A percentile compares a stretch with the other conserved stretches of the same genome.
Conservation (phyloP, 805 yeast genomes). For the Candida xyloterini region DNA sequence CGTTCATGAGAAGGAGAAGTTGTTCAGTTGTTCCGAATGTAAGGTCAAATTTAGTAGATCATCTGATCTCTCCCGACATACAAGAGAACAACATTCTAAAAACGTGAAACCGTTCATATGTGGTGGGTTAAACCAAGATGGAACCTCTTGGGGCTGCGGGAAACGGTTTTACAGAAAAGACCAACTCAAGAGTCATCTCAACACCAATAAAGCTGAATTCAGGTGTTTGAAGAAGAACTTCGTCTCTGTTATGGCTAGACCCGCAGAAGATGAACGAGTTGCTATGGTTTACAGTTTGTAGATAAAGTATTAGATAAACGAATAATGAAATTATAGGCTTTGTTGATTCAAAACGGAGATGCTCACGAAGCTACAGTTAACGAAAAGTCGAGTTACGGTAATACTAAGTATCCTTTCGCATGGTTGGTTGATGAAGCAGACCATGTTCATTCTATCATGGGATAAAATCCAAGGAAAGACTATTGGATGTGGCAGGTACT, state of each 20-base stretch:
- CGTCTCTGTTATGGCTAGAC: conserved; percentile 1
- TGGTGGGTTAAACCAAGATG: conserved; percentile 22
- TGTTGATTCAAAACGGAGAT: too few relatives aligned
- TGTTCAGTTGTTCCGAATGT: conserved; percentile 24
- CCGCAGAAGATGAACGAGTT: not conserved
- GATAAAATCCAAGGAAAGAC: too few relatives aligned
- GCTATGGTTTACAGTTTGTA: not conserved
- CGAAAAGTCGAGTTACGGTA: too few relatives aligned
- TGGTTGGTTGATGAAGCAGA: too few relatives aligned
- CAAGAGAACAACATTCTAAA: conserved; percentile 24
- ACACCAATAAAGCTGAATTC: conserved; percentile 23
- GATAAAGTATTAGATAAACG: not conserved
- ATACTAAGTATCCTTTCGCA: too few relatives aligned
- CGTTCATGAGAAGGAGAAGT: conserved; percentile 26
- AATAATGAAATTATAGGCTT: not conserved
- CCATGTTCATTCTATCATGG: too few relatives aligned
- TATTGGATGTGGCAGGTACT: too few relatives aligned
- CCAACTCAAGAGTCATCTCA: conserved; percentile 25
- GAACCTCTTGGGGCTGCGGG: conserved; percentile 26
- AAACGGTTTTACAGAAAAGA: conserved; percentile 25
- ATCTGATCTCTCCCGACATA: conserved; percentile 24
- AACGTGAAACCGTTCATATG: conserved; percentile 23
- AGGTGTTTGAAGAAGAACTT: conserved; percentile 16
- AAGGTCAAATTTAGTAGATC: conserved; percentile 21
- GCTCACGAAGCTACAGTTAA: not conserved